Evolutionary conservation across 129 eudicot genomes (phyloP), one percentile per base, ranked within the genome.

Genomic region (Artemisia argyi): DNA sequence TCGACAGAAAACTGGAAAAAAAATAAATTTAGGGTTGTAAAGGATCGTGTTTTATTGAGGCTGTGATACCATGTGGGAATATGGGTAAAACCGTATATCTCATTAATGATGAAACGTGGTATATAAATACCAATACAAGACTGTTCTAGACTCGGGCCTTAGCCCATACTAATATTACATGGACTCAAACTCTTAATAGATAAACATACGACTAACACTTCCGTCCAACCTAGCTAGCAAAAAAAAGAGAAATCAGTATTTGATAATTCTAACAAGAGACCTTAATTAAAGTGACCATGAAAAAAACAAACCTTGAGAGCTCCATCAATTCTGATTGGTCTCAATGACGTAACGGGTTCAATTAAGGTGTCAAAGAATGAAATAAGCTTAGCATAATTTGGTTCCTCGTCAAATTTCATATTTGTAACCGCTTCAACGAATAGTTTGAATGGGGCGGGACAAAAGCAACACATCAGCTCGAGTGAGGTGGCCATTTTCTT

Each of bases 401-500:
- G 89, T 66, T 84, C 89, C 73, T 84, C 88, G 1, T 84, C 88
- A 73, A 80, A 84, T 64, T 84, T 84, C 80, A 84, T 65, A 79
- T 77, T 80, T 28, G 81, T 80, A 73, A 84, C 89, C 24, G 73
- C 76, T 71, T 84, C 89, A 61, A 84, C 81, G 50, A 81, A 84
- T 24, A 11, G 61, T 54, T 74, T 71, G 28, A 84, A 77, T 46
- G 85, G 78, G 3, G 61, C 50, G 6, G 89, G 85, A 65, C 80
- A 81, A 69, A 71, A 81, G 81, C 80, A 68, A 61, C 89, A 84
- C 79, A 84, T 76, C 19, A 70, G 73, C 62, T 84, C 89, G n/a
- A 85, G 85, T 65, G 89, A 81, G 12, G 89, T 84, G 28, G 85
- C 73, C 85, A 84, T 84, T 76, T 84, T 81, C 81, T 84, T 84